These are phyloP conservation scores for Globisporangium polare DNA, from an alignment of 352 stramenopile genomes.

Conservation along the genomic window DNA sequence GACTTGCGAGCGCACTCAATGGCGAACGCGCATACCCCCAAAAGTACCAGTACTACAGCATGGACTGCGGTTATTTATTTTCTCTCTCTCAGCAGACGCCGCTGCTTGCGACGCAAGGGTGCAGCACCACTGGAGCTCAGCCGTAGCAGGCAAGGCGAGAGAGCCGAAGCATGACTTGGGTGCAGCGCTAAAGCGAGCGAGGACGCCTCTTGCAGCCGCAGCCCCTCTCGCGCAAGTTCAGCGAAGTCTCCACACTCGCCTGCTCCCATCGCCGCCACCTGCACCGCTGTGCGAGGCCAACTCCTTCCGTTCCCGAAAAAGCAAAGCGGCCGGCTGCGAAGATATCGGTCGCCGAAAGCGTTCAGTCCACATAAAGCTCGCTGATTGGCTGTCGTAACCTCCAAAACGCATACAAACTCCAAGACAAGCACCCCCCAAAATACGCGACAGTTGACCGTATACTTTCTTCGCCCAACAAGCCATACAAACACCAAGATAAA, in stretches of 20 bases:
- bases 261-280: background rate
- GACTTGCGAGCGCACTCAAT: background rate
- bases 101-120: background rate
- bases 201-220: background rate
- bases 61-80: too few relatives aligned
- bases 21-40: background rate
- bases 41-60: too few relatives aligned
- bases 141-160: background rate
- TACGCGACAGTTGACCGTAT: too few relatives aligned
- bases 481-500: too few relatives aligned
- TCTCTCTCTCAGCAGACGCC: background rate
- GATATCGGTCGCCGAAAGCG: too few relatives aligned
- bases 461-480: too few relatives aligned
- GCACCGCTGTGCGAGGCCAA: too few relatives aligned
- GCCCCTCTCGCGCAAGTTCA: conserved; percentile 1
- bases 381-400: background rate
- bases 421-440: too few relatives aligned
- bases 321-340: too few relatives aligned
- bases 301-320: too few relatives aligned
- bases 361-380: too few relatives aligned
- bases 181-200: background rate
- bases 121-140: background rate
- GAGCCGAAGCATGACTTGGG: background rate
- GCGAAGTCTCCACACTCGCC: background rate
- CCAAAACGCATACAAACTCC: too few relatives aligned